Evolutionary conservation across 441 rosid species (phyloP).

Genomic region (Aleurites moluccanus): DNA sequence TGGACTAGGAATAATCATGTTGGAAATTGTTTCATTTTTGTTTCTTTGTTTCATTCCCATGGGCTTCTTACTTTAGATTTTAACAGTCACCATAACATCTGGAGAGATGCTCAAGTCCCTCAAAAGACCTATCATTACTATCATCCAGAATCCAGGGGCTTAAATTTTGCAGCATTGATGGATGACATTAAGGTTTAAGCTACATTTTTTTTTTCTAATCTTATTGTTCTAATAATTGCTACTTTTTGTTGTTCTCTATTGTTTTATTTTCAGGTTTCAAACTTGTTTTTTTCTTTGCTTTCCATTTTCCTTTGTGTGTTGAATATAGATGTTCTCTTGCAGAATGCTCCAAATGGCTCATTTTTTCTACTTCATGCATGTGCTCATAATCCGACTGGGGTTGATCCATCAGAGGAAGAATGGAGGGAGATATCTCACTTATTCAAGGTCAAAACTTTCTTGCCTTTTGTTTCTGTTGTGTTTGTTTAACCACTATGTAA

Average conservation of each 20-base stretch:
- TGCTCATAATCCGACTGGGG: constrained; percentile 98
- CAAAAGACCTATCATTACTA: constrained; percentile 84
- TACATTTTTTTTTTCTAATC: constrained; percentile 14
- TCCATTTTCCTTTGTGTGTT: not conserved
- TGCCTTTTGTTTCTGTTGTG: not conserved
- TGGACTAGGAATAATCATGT: constrained; percentile 1
- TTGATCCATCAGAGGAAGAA: constrained; percentile 90
- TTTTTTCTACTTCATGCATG: constrained; percentile 98
- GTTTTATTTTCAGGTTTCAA: not conserved
- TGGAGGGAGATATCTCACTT: constrained; percentile 92
- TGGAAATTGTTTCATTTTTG: constrained; percentile 3
- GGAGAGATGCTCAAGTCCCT: constrained; percentile 94
- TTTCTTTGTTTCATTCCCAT: constrained; percentile 4
- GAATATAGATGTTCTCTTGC: constrained; percentile 18
- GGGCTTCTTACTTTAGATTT: constrained; percentile 22
- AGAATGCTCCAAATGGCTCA: constrained; percentile 94
- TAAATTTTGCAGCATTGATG: constrained; percentile 81
- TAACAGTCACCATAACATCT: constrained; percentile 93
- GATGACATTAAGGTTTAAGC: constrained; percentile 74
- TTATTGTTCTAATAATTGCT: not conserved
- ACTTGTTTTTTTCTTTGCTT: not conserved
- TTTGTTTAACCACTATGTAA: no score
- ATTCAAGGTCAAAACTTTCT: constrained; percentile 53
- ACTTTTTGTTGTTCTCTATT: constrained; percentile 10
- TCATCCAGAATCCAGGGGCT: constrained; percentile 78